A percentile compares a stretch with the other conserved stretches of the same genome.
Evolutionary conservation across 2,329 filamentous ascomycete genomes (phyloP).

Genomic region (Magnaporthiopsis poae): DNA sequence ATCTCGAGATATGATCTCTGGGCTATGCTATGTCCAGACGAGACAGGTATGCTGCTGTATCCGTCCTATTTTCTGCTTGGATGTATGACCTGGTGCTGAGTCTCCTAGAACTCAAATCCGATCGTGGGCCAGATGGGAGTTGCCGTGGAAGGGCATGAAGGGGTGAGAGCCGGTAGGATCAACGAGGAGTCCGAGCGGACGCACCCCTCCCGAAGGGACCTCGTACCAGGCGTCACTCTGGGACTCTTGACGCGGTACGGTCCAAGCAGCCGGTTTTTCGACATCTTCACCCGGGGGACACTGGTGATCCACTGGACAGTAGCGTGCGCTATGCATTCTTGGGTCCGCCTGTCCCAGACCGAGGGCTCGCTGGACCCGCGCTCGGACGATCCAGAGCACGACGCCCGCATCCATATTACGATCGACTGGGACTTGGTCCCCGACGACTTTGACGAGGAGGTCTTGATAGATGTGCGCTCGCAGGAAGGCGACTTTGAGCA

Average conservation of each 20-base stretch:
- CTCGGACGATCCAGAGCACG: constrained; percentile 19
- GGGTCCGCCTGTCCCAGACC: constrained; percentile 27
- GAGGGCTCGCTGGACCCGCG: constrained; percentile 28
- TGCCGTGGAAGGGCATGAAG: constrained; percentile 35
- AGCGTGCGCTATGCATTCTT: constrained; percentile 37
- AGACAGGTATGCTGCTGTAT: constrained; percentile 24
- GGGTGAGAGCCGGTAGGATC: constrained; percentile 25
- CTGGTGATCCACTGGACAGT: constrained; percentile 30
- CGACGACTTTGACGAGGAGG: constrained; percentile 18
- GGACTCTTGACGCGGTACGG: constrained; percentile 13
- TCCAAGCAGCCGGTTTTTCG: constrained; percentile 28
- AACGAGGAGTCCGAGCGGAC: constrained; percentile 45
- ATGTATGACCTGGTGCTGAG: not conserved
- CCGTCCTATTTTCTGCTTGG: not conserved
- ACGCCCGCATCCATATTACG: constrained; percentile 34
- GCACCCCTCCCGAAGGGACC: constrained; percentile 28
- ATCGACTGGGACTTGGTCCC: constrained; percentile 37
- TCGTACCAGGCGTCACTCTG: constrained; percentile 20
- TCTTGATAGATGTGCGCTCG: constrained; percentile 24
- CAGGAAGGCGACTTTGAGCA: constrained; percentile 29
- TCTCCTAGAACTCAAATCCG: constrained; percentile 28
- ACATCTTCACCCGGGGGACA: constrained; percentile 34
- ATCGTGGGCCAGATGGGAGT: constrained; percentile 47
- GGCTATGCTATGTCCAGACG: constrained; percentile 42
- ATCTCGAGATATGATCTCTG: constrained; percentile 43